Base-by-base conservation (phyloP, 768 basidiomycete genomes). In the Russula lepida region DNA sequence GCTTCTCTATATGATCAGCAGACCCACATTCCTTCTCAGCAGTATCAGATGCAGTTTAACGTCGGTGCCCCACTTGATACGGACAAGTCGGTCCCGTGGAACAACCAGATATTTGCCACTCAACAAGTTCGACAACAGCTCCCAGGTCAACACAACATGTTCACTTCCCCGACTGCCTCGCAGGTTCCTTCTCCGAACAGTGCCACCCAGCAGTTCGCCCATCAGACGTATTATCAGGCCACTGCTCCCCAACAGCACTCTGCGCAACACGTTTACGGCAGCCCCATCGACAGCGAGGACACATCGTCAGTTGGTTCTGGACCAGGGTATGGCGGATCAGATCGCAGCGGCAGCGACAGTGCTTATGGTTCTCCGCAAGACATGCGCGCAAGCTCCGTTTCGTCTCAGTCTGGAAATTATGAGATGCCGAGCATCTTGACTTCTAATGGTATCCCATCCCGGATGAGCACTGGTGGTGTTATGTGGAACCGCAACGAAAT, bases 1-100 rank as follows among this genome's bases (percentile, higher is more conserved):
- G 69, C 77, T 54, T 67, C 74, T 13, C 64, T 76, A 32, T 79
- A 79, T 60, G 78, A 79, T 56, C 72, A 76, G 48, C 70, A 72
- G 56, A 56, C 68, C 35, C 66, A 63, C 35, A 71, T 75, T 58
- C 61, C 69, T 32, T 15, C 67, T 19, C 66, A 69, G 33, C 74
- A 75, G 48, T 77, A 64, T 33, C 65, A 62, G 55, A 66, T 65
- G 65, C 66, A 67, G 47, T 52, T 41, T 47, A 58, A 57, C 28
- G 30, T 64, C 21, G 62, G 65, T 46, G 46, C 63, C 37, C 17
- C 65, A 4, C 59, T 66, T 32, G 68, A 71, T 0, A 37, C 54
- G 35, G 69, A 71, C 51, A 76, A 75, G 56, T 59, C 62, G 21
- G 52, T 63, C 9, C 58, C 70, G 4, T 74, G 76, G 69, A 73